A percentile compares a stretch with the other conserved stretches of the same genome.
Conservation (phyloP, 768 basidiomycete genomes). For the Xerocomus brunneocitrinus region DNA sequence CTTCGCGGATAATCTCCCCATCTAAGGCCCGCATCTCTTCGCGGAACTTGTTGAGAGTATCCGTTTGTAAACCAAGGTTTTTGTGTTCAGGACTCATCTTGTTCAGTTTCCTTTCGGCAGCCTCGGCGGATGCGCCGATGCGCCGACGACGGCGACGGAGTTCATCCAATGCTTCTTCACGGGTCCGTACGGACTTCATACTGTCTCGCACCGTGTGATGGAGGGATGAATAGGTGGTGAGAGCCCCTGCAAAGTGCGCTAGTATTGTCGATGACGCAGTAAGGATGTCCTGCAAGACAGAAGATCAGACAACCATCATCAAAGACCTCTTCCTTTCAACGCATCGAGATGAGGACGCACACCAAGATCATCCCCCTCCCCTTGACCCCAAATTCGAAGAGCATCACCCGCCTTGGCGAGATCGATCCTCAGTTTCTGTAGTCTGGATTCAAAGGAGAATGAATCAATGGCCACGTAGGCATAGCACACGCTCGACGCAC, state of each 20-base stretch:
- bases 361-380: constrained; percentile 79
- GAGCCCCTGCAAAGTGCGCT: constrained; percentile 59
- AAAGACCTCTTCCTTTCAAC: neutral
- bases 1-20: constrained; percentile 77
- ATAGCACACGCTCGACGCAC: constrained; percentile 39
- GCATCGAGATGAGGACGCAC: constrained; percentile 38
- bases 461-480: neutral
- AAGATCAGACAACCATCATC: neutral
- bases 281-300: constrained; percentile 60
- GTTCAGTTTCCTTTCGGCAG: constrained; percentile 81
- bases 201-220: constrained; percentile 58
- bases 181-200: constrained; percentile 77
- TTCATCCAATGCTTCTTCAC: constrained; percentile 80
- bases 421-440: constrained; percentile 65
- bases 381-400: constrained; percentile 64
- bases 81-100: constrained; percentile 92
- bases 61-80: constrained; percentile 69
- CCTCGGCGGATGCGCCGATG: constrained; percentile 67
- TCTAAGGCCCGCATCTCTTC: constrained; percentile 78
- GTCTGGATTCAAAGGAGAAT: constrained; percentile 29
- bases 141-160: constrained; percentile 65
- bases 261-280: constrained; percentile 65
- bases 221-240: constrained; percentile 66
- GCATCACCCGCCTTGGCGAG: constrained; percentile 68
- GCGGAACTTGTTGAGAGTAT: constrained; percentile 61